Conservation (phyloP, 139 green algal genomes). For the Coelastrella sp. region DNA sequence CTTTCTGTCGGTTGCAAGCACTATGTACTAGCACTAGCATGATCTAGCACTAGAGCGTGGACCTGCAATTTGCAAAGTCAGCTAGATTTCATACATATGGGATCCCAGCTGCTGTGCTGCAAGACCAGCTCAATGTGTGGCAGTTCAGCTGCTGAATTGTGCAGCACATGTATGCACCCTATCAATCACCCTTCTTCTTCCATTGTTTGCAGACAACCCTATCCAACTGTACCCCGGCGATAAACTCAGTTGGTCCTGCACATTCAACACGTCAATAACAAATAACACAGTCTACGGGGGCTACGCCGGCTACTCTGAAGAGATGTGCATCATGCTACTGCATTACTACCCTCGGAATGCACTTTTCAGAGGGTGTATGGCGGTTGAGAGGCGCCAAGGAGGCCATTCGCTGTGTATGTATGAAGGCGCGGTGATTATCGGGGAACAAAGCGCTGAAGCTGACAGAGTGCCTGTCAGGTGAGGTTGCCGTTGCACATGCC, state of each 20-base stretch:
- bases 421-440: background rate
- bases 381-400: background rate
- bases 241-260: conserved; percentile 22
- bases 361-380: conserved; percentile 8
- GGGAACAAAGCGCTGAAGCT: background rate
- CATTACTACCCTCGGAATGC: conserved; percentile 38
- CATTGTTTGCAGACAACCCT: background rate
- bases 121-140: background rate
- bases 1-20: background rate
- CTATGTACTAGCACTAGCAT: background rate
- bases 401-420: conserved; percentile 25
- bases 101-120: background rate
- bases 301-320: conserved; percentile 33
- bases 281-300: conserved; percentile 20
- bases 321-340: conserved; percentile 45
- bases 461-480: conserved; percentile 20
- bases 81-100: background rate
- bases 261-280: conserved; percentile 25
- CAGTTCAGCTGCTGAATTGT: background rate
- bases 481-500: too few species aligned
- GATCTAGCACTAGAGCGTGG: background rate
- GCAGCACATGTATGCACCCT: background rate
- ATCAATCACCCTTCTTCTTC: background rate
- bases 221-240: conserved; percentile 31
- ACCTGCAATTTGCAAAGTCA: background rate